Evolutionary conservation across 140 eudicot species (phyloP).

Genomic region (Ambrosia hybrid): DNA sequence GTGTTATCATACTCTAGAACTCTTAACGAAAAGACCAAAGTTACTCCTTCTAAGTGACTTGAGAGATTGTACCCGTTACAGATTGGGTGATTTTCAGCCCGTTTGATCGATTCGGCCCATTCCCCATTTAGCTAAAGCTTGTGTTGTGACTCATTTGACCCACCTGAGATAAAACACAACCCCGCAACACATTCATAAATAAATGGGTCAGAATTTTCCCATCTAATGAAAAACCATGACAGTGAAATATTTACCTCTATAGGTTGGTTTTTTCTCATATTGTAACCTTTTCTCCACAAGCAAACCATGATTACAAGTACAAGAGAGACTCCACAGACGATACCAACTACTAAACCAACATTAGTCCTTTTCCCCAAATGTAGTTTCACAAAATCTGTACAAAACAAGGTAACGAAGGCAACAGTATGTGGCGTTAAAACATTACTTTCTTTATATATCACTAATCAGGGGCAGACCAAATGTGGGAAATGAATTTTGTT

Average conservation of each 20-base stretch:
- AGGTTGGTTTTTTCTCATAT: background rate
- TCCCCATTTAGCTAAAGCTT: background rate
- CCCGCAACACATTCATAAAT: background rate
- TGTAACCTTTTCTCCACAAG: background rate
- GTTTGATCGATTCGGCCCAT: background rate
- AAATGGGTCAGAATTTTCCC: background rate
- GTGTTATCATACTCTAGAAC: background rate
- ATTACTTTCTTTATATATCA: background rate
- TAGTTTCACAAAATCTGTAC: background rate
- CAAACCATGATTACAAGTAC: background rate
- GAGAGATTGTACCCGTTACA: background rate
- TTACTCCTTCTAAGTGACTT: background rate
- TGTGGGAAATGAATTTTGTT: too few relatives aligned
- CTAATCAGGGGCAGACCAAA: background rate
- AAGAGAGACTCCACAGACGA: background rate
- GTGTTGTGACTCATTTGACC: background rate
- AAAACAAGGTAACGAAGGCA: constrained; percentile 16
- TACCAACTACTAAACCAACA: background rate
- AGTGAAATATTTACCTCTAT: background rate
- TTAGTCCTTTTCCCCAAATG: background rate
- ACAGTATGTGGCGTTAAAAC: background rate
- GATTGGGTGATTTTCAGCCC: background rate
- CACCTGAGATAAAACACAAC: background rate
- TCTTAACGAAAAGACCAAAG: background rate
- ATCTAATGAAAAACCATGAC: background rate